Conservation (phyloP, 2,329 filamentous ascomycete species). For the Chaetomium strumarium region DNA sequence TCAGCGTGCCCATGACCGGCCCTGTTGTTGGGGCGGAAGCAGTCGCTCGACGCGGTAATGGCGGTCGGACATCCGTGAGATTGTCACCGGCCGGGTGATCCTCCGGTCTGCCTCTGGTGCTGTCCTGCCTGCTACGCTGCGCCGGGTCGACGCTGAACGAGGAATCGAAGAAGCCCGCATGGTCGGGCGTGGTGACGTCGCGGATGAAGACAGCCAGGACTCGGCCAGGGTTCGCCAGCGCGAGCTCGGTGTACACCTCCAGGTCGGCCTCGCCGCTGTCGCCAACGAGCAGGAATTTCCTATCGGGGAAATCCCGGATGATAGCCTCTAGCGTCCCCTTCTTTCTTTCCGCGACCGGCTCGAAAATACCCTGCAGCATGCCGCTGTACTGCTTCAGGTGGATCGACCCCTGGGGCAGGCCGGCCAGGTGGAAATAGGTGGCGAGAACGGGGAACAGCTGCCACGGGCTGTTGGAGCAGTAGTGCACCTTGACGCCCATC, state of each 20-base stretch:
- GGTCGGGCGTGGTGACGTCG: conserved; percentile 80
- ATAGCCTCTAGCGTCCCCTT: conserved; percentile 81
- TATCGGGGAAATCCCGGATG: conserved; percentile 79
- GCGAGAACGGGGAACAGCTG: conserved; percentile 88
- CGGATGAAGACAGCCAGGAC: conserved; percentile 88
- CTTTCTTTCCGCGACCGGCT: conserved; percentile 93
- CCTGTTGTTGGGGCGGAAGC: conserved; percentile 27
- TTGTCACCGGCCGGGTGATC: conserved; percentile 19
- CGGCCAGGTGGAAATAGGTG: conserved; percentile 74
- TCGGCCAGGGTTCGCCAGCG: conserved; percentile 71
- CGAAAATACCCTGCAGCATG: conserved; percentile 96
- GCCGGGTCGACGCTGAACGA: conserved; percentile 9
- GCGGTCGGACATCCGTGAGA: conserved; percentile 26
- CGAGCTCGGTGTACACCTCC: conserved; percentile 95
- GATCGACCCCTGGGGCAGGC: conserved; percentile 80
- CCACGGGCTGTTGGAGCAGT: conserved; percentile 99
- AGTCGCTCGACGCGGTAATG: conserved; percentile 30
- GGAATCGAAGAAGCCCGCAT: conserved; percentile 68
- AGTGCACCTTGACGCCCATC: conserved; percentile 84
- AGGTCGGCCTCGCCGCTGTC: conserved; percentile 96
- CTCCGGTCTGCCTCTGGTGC: conserved; percentile 16
- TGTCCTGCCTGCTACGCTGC: conserved; percentile 13
- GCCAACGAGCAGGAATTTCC: conserved; percentile 85
- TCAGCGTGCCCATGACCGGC: conserved; percentile 51
- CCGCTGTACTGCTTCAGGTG: conserved; percentile 95